These are phyloP conservation scores for Zarea fungicola DNA, from an alignment of 2,329 filamentous ascomycete genomes.

Conservation along the genomic window DNA sequence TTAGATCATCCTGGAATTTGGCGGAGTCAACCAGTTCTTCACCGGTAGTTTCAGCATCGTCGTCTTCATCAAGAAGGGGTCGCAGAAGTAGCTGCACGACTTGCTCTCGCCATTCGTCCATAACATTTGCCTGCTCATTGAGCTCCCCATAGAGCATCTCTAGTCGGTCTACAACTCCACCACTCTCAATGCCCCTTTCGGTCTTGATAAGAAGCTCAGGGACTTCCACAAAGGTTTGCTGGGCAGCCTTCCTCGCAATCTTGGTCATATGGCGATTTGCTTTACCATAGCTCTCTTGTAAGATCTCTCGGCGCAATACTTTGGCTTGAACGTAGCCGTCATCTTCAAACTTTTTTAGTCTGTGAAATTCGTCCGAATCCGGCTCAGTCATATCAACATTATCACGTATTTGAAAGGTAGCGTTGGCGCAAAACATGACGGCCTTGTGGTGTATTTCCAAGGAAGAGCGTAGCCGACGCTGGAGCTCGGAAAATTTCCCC, in stretches of 20 bases:
- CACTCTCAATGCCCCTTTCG: conserved; percentile 66
- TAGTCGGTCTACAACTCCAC: conserved; percentile 59
- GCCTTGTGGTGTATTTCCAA: conserved; percentile 78
- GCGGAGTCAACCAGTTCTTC: conserved; percentile 88
- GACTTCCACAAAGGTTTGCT: conserved; percentile 56
- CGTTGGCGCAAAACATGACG: conserved; percentile 79
- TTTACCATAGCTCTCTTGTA: conserved; percentile 47
- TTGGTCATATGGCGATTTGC: conserved; percentile 51
- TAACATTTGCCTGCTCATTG: conserved; percentile 64
- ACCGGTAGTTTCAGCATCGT: conserved; percentile 67
- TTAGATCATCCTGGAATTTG: conserved; percentile 80
- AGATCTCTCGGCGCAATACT: conserved; percentile 67
- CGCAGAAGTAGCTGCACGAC: conserved; percentile 67
- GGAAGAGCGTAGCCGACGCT: conserved; percentile 57
- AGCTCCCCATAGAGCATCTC: conserved; percentile 60
- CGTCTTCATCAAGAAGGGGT: conserved; percentile 79
- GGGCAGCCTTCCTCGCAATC: conserved; percentile 48
- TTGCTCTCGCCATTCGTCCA: conserved; percentile 70
- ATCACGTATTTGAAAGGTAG: conserved; percentile 76
- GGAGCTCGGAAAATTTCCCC: conserved; percentile 11
- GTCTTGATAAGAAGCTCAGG: conserved; percentile 49
- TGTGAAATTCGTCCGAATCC: conserved; percentile 60
- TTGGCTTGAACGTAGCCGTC: conserved; percentile 76
- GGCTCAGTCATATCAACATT: conserved; percentile 58
- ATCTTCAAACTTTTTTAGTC: conserved; percentile 64